A percentile compares a stretch with the other conserved stretches of the same genome.
These are phyloP conservation scores for Colletotrichum shisoi DNA, from an alignment of 2,329 filamentous ascomycete genomes.

Conservation along the genomic window DNA sequence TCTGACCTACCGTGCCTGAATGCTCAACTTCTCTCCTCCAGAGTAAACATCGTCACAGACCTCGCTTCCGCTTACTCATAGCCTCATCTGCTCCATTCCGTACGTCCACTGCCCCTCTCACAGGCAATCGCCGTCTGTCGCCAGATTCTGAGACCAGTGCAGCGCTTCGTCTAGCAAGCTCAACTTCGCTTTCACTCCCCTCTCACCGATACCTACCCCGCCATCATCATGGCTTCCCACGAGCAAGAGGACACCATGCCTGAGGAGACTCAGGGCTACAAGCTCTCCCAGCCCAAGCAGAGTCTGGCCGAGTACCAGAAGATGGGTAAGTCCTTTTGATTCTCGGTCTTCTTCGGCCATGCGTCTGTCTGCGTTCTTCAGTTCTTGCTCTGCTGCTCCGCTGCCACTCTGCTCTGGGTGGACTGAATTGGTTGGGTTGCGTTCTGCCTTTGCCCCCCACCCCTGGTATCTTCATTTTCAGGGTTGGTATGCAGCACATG, in stretches of 20 bases:
- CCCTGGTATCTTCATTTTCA: conserved; percentile 13
- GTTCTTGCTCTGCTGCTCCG: not conserved
- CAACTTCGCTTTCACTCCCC: not conserved
- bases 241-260: conserved; percentile 80
- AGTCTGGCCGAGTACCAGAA: conserved; percentile 92
- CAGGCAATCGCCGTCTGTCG: not conserved
- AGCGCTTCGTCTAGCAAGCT: not conserved
- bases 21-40: conserved; percentile 32
- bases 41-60: conserved; percentile 33
- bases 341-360: not conserved
- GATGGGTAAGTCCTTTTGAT: conserved; percentile 73
- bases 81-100: conserved; percentile 1
- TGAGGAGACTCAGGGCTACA: conserved; percentile 93
- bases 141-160: not conserved
- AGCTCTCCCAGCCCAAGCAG: conserved; percentile 96
- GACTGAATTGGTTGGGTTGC: conserved; percentile 5
- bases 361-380: not conserved
- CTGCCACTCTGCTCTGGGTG: not conserved
- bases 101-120: not conserved
- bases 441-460: conserved; percentile 28
- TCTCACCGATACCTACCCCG: conserved; percentile 34
- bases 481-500: conserved; percentile 8
- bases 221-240: conserved; percentile 68
- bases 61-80: conserved; percentile 18
- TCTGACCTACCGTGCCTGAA: conserved; percentile 10